Evolutionary conservation across 805 yeast genomes (phyloP).

Genomic region (Hanseniaspora mollemarum): DNA sequence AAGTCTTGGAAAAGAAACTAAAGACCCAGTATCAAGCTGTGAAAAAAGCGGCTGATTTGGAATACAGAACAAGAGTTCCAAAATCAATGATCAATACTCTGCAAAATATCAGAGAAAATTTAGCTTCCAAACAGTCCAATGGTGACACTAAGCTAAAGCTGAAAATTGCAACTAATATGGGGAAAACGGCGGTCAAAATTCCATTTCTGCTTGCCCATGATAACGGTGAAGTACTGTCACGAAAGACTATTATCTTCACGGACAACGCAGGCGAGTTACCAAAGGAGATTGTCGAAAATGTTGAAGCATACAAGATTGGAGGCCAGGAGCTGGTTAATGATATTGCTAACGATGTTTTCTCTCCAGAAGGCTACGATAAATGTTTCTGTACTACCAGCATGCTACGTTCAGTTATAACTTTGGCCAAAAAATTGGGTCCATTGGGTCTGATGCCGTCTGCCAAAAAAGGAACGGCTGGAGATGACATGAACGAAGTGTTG

Average conservation of each 20-base stretch:
- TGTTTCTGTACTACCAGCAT: constrained; percentile 81
- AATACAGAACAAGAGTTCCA: constrained; percentile 1
- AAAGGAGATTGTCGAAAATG: constrained; percentile 38
- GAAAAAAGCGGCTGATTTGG: background rate
- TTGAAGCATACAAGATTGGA: constrained; percentile 60
- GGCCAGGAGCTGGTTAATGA: constrained; percentile 57
- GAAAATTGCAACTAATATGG: background rate
- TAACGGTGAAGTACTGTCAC: constrained; percentile 21
- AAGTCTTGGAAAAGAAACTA: background rate
- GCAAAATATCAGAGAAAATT: background rate
- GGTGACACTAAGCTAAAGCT: background rate
- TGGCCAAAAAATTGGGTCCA: constrained; percentile 81
- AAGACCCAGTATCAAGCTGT: background rate
- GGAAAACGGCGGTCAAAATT: background rate
- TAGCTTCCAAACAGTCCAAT: background rate
- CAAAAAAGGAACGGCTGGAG: constrained; percentile 75
- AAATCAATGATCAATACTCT: constrained; percentile 7
- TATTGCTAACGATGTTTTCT: constrained; percentile 41
- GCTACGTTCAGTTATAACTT: constrained; percentile 43
- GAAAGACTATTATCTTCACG: constrained; percentile 59
- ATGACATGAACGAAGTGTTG: constrained; percentile 48
- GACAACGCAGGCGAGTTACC: constrained; percentile 38
- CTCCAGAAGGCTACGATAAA: constrained; percentile 49
- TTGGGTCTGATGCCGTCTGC: constrained; percentile 77
- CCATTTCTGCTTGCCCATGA: constrained; percentile 5